Base-by-base conservation (phyloP, 805 yeast species). In the Debaryomyces prosopidis region DNA sequence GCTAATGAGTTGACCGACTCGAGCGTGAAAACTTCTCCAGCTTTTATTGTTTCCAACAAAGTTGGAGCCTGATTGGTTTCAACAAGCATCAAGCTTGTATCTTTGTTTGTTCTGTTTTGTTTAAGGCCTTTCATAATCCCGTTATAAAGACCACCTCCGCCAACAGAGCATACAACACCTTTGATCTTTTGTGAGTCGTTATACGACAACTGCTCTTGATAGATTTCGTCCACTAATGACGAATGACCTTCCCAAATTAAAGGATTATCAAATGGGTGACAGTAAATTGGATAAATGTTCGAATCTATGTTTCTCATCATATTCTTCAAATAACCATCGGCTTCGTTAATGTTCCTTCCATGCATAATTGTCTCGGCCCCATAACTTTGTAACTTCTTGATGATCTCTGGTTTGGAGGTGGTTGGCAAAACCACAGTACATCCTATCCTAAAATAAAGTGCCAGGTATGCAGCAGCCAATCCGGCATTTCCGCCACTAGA, bases 21-120 rank as follows among this genome's bases (percentile, higher is more conserved):
- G 19, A 84, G 63, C 11, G 60, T 58, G 8, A 82, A 73, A 7
- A 72, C 71, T 39, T 69, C 53, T 5, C 76, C 73, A 0, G 76
- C 73, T 32, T 66, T 62, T 38, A 85, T 60, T 1, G 87, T 76
- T 36, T 68, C 68, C 52, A 74, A 64, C 45, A 85, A 74, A 0
- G 85, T 80, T 9, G 85, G 83, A 11, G 84, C 82, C 16, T 83
- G 84, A n/a, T 60, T 65, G 0, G 89, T 82, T 57, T 85, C 90
- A 3, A 82, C 75, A 12, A 47, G 78, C 67, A 50, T 69, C 47
- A 64, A 59, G 48, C 50, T 68, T 17, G 71, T 62, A 17, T 62
- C 46, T 1, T 34, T 23, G 5, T 44, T 55, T 31, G 70, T 43
- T 23, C 5, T 23, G 3, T 61, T 58, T 33, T 61, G 59, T 37